Conservation (phyloP, 345 rosid genomes). For the Populus simonii region DNA sequence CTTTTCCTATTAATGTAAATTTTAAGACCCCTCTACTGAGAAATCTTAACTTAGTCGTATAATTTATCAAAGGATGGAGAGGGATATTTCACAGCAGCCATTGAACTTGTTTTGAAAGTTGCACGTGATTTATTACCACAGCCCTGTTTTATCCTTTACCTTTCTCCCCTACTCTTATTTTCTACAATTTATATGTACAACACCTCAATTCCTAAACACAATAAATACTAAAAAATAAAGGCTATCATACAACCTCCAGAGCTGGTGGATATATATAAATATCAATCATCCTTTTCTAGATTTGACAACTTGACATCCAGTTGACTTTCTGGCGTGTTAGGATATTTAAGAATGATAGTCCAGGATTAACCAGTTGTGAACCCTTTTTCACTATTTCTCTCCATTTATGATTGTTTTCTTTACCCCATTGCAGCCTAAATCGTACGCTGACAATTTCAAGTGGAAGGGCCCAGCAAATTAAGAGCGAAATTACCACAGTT, state of each 20-base stretch:
- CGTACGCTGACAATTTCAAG: constrained; percentile 93
- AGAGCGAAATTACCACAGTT: background rate
- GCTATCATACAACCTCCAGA: background rate
- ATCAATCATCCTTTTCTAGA: background rate
- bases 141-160: background rate
- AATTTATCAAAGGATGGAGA: background rate
- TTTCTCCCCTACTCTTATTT: too few relatives aligned
- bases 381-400: background rate
- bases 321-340: background rate
- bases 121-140: background rate
- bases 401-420: background rate
- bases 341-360: background rate
- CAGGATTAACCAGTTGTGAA: background rate
- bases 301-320: background rate
- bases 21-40: background rate
- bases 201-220: too few relatives aligned
- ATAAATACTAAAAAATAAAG: too few relatives aligned
- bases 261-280: too few relatives aligned
- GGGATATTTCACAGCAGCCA: background rate
- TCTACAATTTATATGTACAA: too few relatives aligned
- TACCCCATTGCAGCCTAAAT: constrained; percentile 45
- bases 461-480: constrained; percentile 65
- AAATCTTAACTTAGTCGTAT: too few relatives aligned
- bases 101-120: background rate
- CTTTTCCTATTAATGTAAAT: background rate